phyloP scores from a whole-genome alignment of 148 eudicot species.

The Vaccinium corymbosum region DNA sequence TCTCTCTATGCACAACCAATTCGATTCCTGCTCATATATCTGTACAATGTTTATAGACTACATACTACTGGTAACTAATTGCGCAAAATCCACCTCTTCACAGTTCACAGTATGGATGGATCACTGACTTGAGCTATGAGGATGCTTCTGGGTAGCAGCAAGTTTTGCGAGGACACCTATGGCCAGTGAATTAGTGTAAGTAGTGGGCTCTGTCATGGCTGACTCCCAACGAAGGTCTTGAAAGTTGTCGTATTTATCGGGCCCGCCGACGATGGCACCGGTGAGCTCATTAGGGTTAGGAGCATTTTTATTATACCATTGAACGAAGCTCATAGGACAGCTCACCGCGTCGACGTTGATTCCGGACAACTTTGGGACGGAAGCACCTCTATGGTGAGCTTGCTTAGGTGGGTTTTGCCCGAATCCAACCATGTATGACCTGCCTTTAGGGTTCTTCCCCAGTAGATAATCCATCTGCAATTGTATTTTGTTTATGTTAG shows the following conservation, averaged over 20 bases:
- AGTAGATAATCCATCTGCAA: slow-evolving; percentile 78
- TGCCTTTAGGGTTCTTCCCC: slow-evolving; percentile 64
- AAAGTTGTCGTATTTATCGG: slow-evolving; percentile 64
- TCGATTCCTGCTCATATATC: not conserved
- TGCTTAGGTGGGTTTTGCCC: slow-evolving; percentile 73
- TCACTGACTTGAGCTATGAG: not conserved
- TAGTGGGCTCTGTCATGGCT: slow-evolving; percentile 61
- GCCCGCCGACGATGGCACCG: slow-evolving; percentile 91
- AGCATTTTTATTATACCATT: slow-evolving; percentile 43
- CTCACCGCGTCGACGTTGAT: slow-evolving; percentile 21
- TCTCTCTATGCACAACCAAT: not conserved
- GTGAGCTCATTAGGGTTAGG: slow-evolving; percentile 84
- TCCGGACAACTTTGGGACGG: slow-evolving; percentile 43
- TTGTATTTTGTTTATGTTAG: not conserved
- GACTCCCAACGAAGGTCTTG: slow-evolving; percentile 47
- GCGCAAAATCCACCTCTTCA: not conserved
- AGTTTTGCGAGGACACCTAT: slow-evolving; percentile 76
- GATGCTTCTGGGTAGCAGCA: slow-evolving; percentile 20
- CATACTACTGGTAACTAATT: not conserved
- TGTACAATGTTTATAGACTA: not conserved
- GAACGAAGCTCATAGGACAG: slow-evolving; percentile 51
- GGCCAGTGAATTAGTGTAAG: slow-evolving; percentile 72
- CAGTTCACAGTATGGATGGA: not conserved
- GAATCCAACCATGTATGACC: slow-evolving; percentile 93
- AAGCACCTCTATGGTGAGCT: slow-evolving; percentile 90